phyloP scores from a whole-genome alignment of 148 eudicot genomes.

The Arctostaphylos glauca region DNA sequence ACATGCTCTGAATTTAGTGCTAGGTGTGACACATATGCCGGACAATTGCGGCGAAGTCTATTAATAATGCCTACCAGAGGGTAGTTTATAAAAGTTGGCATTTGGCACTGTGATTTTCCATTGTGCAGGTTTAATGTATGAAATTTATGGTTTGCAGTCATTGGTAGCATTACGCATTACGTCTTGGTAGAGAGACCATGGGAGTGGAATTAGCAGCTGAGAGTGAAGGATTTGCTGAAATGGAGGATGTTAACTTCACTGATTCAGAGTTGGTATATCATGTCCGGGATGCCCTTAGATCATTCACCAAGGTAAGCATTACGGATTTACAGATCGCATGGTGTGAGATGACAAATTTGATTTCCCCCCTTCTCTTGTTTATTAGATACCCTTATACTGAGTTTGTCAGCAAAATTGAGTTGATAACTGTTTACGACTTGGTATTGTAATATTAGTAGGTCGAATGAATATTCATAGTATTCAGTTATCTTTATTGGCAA shows the following conservation, averaged over 20 bases:
- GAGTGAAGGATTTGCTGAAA: conserved; percentile 25
- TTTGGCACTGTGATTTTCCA: background rate
- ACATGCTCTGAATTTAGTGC: background rate
- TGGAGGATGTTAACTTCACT: conserved; percentile 39
- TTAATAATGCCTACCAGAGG: background rate
- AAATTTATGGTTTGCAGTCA: no score
- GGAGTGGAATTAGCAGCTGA: conserved; percentile 35
- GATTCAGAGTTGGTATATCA: conserved; percentile 45
- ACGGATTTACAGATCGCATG: background rate
- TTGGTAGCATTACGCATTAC: background rate
- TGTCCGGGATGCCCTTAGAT: conserved; percentile 51
- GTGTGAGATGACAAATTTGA: background rate
- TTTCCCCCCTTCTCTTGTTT: background rate
- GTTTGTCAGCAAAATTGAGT: background rate
- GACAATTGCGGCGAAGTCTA: background rate
- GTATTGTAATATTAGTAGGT: background rate
- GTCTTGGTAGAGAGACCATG: conserved; percentile 23
- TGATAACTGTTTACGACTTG: background rate
- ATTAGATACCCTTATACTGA: background rate
- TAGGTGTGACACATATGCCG: background rate
- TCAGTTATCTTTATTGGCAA: background rate
- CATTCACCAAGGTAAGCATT: conserved; percentile 38
- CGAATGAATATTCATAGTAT: background rate
- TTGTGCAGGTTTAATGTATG: background rate
- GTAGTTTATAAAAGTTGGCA: no score